Percentiles rank a stretch among this genome's conserved stretches.
Conservation (phyloP, 768 basidiomycete genomes). For the Cyclocybe cylindracea region DNA sequence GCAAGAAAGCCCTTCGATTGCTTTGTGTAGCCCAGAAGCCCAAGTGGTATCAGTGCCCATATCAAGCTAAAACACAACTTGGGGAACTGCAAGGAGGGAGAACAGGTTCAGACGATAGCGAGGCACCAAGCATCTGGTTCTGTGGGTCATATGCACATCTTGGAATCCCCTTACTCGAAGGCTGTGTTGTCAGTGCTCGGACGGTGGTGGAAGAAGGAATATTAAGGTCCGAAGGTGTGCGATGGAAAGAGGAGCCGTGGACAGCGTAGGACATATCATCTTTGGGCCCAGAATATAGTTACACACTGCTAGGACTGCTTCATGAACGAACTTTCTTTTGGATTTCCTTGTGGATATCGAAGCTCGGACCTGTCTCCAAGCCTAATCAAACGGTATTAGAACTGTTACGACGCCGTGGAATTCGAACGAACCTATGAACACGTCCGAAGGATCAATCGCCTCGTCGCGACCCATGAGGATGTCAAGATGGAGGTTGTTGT, state of each 20-base stretch:
- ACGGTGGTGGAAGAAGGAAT: slow-evolving; percentile 51
- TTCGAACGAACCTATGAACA: slow-evolving; percentile 67
- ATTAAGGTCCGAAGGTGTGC: slow-evolving; percentile 34
- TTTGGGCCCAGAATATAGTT: slow-evolving; percentile 3
- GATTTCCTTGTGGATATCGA: slow-evolving; percentile 67
- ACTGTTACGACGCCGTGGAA: background rate
- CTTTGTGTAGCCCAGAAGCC: slow-evolving; percentile 36
- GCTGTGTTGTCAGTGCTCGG: slow-evolving; percentile 75
- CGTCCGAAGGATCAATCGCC: slow-evolving; percentile 71
- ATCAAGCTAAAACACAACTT: slow-evolving; percentile 34
- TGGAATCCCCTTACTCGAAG: slow-evolving; percentile 79
- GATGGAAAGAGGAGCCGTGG: slow-evolving; percentile 25
- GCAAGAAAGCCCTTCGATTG: slow-evolving; percentile 51
- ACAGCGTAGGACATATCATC: slow-evolving; percentile 3
- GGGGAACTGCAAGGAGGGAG: slow-evolving; percentile 58
- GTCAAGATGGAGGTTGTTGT: slow-evolving; percentile 85
- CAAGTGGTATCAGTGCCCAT: slow-evolving; percentile 47
- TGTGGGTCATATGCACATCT: slow-evolving; percentile 69
- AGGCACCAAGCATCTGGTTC: slow-evolving; percentile 60
- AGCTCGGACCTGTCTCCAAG: slow-evolving; percentile 47
- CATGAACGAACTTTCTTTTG: slow-evolving; percentile 59
- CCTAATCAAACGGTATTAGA: slow-evolving; percentile 37
- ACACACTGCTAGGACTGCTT: slow-evolving; percentile 11
- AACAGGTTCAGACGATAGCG: slow-evolving; percentile 22
- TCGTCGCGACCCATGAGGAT: slow-evolving; percentile 95